Evolutionary conservation across 352 stramenopile species (phyloP).

Genomic region (Phytopythium litorale): DNA sequence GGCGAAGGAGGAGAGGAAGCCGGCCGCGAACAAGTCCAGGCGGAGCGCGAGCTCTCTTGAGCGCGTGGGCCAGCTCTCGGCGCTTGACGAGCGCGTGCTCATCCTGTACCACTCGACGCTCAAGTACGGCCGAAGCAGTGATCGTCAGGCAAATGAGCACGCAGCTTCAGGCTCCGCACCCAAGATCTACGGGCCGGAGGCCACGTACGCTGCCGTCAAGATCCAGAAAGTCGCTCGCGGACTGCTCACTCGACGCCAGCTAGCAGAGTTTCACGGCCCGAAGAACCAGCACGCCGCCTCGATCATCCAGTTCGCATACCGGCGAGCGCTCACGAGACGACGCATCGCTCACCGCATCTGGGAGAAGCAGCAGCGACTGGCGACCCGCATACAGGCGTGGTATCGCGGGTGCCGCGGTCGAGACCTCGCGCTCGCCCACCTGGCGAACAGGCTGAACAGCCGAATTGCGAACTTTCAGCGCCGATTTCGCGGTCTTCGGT

Average conservation of each 20-base stretch:
- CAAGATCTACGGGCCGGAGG: conserved; percentile 37
- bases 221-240: conserved; percentile 55
- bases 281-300: conserved; percentile 27
- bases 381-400: conserved; percentile 39
- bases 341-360: conserved; percentile 19
- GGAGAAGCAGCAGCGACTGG: conserved; percentile 17
- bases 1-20: neutral
- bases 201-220: conserved; percentile 50
- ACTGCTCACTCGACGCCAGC: conserved; percentile 19
- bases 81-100: conserved; percentile 55
- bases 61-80: conserved; percentile 12
- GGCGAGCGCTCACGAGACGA: conserved; percentile 16
- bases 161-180: neutral
- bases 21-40: neutral
- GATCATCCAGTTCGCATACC: conserved; percentile 35
- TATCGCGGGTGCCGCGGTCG: conserved; percentile 31
- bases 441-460: conserved; percentile 24
- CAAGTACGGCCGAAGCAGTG: conserved; percentile 19
- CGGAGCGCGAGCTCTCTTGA: neutral
- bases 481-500: conserved; percentile 31
- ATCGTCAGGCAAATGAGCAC: conserved; percentile 4
- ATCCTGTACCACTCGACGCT: conserved; percentile 63
- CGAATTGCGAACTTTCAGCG: conserved; percentile 39
- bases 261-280: conserved; percentile 36
- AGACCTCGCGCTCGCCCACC: conserved; percentile 17